Base-by-base conservation (phyloP, 441 rosid species). In the Rhodomyrtus psidioides region DNA sequence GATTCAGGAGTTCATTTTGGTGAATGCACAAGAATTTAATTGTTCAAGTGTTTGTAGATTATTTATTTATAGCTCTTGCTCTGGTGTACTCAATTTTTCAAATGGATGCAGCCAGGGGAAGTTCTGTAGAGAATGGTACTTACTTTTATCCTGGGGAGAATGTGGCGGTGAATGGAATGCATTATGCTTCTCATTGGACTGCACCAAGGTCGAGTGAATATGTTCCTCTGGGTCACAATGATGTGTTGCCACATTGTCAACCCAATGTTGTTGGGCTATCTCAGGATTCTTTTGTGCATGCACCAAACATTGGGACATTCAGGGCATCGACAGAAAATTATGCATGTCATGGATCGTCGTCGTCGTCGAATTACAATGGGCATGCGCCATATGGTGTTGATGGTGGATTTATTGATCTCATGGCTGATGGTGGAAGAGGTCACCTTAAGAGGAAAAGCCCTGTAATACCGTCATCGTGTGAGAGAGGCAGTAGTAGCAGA, bases 361-460 rank as follows among this genome's bases (percentile, higher is more conserved):
- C 98, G 21, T 91, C 98, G 59, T 92, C 98, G n/a, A 92, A 86
- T 88, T 91, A 91, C 89, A 95, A 91, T 57, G 88, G 91, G 84
- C 97, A 91, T 76, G 70, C 91, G 79, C 88, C 89, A n/a, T 89
- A 92, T 84, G 90, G 94, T 86, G 85, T 91, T 83, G 97, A 94
- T 85, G 91, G 93, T 87, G 88, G 91, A 81, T 90, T 91, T 90
- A 89, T 86, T 58, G 96, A 94, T 90, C 91, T 90, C 75, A 88
- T 93, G 81, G 81, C 89, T 89, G 93, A 92, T 83, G 89, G 89
- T 83, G 91, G 93, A 83, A 91, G 95, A 89, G 95, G 93, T 86
- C 90, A 89, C 55, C 94, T 92, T 84, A 97, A 97, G 94, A 86
- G 99, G 59, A 97, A 97, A 90, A 91, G 94, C 87, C 98, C 96